phyloP scores from a whole-genome alignment of 1,284 basidiomycete species.

The Trametes sp. region DNA sequence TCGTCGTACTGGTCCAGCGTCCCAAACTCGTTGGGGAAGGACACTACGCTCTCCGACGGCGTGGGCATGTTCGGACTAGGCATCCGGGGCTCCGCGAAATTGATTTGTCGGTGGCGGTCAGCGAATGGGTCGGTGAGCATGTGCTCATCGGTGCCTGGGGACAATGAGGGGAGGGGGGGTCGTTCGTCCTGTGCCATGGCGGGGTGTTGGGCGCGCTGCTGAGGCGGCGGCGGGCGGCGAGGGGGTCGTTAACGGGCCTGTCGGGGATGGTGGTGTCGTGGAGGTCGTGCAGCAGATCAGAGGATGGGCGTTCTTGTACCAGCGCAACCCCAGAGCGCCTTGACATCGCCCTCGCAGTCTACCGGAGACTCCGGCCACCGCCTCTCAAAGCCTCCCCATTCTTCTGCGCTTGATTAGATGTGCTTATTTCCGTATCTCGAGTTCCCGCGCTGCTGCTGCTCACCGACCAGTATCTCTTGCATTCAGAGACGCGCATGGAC shows the following conservation, averaged over 20 bases:
- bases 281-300: slow-evolving; percentile 14
- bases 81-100: slow-evolving; percentile 62
- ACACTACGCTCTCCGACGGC: slow-evolving; percentile 59
- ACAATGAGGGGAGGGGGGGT: slow-evolving; percentile 51
- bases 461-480: no score
- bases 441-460: background rate
- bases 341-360: slow-evolving; percentile 16
- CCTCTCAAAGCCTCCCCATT: background rate
- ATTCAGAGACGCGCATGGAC: no score
- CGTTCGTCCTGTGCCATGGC: slow-evolving; percentile 57
- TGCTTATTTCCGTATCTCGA: background rate
- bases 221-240: slow-evolving; percentile 6
- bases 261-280: slow-evolving; percentile 24
- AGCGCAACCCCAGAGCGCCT: slow-evolving; percentile 21
- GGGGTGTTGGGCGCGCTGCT: slow-evolving; percentile 6
- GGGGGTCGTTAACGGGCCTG: slow-evolving; percentile 24
- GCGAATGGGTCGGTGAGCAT: slow-evolving; percentile 69
- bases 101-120: slow-evolving; percentile 65
- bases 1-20: slow-evolving; percentile 47
- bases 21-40: slow-evolving; percentile 62
- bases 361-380: slow-evolving; percentile 30
- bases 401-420: background rate
- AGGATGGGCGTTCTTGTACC: slow-evolving; percentile 21
- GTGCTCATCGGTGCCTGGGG: slow-evolving; percentile 38
- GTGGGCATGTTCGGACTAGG: slow-evolving; percentile 44